Percentiles rank a stretch among this genome's conserved stretches.
Evolutionary conservation across 805 yeast species (phyloP).

Genomic region (Candida hispaniensis): DNA sequence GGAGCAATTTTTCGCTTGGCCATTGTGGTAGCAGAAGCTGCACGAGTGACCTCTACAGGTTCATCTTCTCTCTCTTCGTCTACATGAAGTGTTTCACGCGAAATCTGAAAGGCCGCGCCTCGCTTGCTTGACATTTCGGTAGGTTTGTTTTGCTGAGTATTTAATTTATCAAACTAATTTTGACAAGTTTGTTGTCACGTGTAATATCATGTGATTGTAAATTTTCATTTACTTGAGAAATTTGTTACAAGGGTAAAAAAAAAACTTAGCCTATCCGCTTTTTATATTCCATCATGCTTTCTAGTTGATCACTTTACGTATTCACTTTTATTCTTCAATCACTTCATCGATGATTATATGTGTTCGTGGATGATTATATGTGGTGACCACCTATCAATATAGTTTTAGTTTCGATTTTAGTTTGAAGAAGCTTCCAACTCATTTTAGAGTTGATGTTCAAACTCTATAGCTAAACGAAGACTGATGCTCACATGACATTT

Average conservation of each 20-base stretch:
- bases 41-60: constrained; percentile 27
- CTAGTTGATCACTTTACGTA: background rate
- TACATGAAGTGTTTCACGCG: constrained; percentile 37
- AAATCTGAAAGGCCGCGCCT: constrained; percentile 53
- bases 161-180: too few relatives aligned
- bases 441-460: background rate
- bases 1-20: constrained; percentile 59
- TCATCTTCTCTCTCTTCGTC: constrained; percentile 34
- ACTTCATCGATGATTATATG: background rate
- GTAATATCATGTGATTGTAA: constrained; percentile 1
- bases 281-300: background rate
- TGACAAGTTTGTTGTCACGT: too few relatives aligned
- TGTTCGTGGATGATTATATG: constrained; percentile 1
- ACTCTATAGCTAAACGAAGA: background rate
- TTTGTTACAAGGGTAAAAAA: background rate
- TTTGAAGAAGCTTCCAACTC: constrained; percentile 1
- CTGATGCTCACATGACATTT: background rate
- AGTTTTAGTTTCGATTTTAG: background rate
- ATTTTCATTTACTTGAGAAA: background rate
- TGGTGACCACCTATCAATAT: background rate
- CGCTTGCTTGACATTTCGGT: constrained; percentile 38
- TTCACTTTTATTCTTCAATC: background rate
- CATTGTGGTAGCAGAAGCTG: constrained; percentile 53
- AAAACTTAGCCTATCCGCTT: background rate
- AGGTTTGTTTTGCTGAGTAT: background rate